Base-by-base conservation (phyloP, 164 flowering plant genomes). In the Echeveria elegans region DNA sequence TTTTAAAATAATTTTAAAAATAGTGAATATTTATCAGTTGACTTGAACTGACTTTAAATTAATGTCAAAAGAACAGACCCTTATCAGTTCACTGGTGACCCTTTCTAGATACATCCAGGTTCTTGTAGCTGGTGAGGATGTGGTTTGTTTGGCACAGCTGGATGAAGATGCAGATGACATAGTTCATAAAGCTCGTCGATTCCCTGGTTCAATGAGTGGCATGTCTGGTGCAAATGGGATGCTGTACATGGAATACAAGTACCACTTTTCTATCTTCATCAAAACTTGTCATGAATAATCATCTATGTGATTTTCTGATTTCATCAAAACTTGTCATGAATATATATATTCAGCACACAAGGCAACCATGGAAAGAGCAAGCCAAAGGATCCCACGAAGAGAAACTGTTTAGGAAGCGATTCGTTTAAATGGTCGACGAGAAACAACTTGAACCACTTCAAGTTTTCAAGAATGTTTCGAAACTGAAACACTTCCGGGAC, bases 171-270 rank as follows among this genome's bases (percentile, higher is more conserved):
- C 81, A 61, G 98, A 90, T 77, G 97, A 82, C 48, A 79, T 88
- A 47, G 88, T 86, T 21, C 83, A 75, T 24, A 88, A 88, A 72
- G 90, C 93, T 31, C 91, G 93, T 65, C 88, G 96, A 34, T 71
- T 70, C 2, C 37, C 60, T 36, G 91, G 95, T 31, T 82, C 95
- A 45, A 88, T 94, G 96, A 94, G 97, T 74, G 81, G 84, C 29
- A 88, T 91, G 97, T 94, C 97, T 43, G 96, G 97, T 58, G 91
- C 96, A 60, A 76, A 75, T 4, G 93, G 95, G 68, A 89, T 81
- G 93, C 85, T 89, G 65, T 94, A 94, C 82, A 85, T 88, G 91
- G 99, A 94, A 75, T 94, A 86, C 82, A 84, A 70, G 95, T 91
- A 81, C 60, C 40, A 7, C n/a, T 67, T 56, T 29, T 12, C 19